Evolutionary conservation across 2,329 filamentous ascomycete species (phyloP).

Genomic region (Fusarium sororula): DNA sequence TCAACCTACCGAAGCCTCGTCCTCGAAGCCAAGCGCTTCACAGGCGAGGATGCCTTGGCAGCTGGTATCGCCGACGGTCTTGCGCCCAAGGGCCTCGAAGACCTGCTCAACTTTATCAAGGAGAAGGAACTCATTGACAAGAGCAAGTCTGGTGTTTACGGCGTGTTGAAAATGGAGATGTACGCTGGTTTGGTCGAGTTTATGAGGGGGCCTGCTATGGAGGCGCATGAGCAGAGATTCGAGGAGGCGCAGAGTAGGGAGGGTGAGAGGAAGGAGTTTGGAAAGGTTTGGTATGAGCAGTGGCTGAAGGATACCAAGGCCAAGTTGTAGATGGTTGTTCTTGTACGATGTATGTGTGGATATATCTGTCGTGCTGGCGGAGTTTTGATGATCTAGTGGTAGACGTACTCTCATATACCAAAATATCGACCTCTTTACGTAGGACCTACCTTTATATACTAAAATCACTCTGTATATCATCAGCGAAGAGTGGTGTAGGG

Average conservation of each 20-base stretch:
- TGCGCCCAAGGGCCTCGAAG: constrained; percentile 68
- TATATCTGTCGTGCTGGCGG: not conserved
- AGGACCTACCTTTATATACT: not conserved
- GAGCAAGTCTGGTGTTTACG: constrained; percentile 73
- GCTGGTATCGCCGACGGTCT: constrained; percentile 74
- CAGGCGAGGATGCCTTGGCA: constrained; percentile 69
- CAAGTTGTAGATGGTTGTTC: constrained; percentile 45
- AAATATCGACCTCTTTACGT: not conserved
- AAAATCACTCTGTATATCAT: not conserved
- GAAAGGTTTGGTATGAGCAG: constrained; percentile 59
- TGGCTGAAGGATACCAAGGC: constrained; percentile 55
- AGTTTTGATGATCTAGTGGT: not conserved
- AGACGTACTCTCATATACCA: not conserved
- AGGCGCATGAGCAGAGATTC: constrained; percentile 60
- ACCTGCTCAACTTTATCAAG: constrained; percentile 67
- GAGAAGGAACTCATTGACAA: constrained; percentile 69
- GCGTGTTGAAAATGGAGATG: constrained; percentile 78
- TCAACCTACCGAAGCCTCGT: constrained; percentile 70
- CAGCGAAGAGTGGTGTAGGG: not conserved
- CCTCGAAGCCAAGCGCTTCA: constrained; percentile 77
- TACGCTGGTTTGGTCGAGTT: constrained; percentile 71
- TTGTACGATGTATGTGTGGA: not conserved
- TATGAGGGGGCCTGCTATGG: constrained; percentile 62
- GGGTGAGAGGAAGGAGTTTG: constrained; percentile 54
- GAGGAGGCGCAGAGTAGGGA: constrained; percentile 52